Conservation (phyloP, 164 flowering plant genomes). For the Vitis cinerea region DNA sequence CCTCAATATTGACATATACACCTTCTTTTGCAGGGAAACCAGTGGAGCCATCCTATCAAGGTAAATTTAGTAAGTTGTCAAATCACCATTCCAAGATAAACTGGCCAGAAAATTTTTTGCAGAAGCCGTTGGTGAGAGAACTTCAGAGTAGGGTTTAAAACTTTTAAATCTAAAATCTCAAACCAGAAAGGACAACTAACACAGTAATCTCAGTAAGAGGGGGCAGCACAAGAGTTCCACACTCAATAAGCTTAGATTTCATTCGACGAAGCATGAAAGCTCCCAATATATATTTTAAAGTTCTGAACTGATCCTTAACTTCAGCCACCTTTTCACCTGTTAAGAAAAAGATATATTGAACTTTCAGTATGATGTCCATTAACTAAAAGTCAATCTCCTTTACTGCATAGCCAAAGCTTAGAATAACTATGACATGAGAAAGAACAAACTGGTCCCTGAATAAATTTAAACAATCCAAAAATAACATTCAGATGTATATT, state of each 20-base stretch:
- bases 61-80: constrained; percentile 8
- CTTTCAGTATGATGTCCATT: constrained; percentile 12
- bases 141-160: not conserved
- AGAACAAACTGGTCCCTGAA: no score
- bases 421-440: no score
- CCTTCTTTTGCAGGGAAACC: constrained; percentile 76
- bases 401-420: no score
- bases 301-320: constrained; percentile 42
- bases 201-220: constrained; percentile 86
- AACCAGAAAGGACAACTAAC: constrained; percentile 44
- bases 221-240: constrained; percentile 73
- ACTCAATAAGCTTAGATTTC: constrained; percentile 70
- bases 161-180: not conserved
- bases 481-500: no score
- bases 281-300: constrained; percentile 54
- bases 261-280: constrained; percentile 94
- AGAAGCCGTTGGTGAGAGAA: not conserved
- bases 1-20: constrained; percentile 79
- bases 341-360: constrained; percentile 12
- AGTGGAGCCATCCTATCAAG: constrained; percentile 75
- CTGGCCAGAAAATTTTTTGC: not conserved
- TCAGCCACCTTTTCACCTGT: constrained; percentile 46
- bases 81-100: not conserved
- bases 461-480: no score
- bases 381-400: not conserved